Evolutionary conservation across 208 protist genomes (phyloP).

Genomic region (Naegleria lovaniensis): DNA sequence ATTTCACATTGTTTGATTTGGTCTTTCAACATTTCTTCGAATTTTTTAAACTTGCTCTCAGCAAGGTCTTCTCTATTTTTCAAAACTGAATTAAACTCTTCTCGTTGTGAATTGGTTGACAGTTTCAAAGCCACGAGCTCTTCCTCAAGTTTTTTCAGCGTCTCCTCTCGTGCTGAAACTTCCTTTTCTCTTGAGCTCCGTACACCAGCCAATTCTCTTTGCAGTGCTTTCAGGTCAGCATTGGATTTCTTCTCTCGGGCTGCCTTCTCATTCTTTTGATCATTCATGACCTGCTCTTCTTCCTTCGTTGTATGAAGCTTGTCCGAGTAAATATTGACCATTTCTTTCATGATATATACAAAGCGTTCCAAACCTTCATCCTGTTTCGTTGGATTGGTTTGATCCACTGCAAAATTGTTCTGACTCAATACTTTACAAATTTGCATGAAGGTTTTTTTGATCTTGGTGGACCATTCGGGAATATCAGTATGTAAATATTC

Average conservation of each 20-base stretch:
- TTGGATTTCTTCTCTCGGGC: constrained; percentile 17
- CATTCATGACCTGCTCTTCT: not conserved
- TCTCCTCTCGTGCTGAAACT: not conserved
- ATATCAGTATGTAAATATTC: not conserved
- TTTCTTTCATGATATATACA: constrained; percentile 14
- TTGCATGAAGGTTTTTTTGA: constrained; percentile 7
- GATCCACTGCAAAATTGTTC: not conserved
- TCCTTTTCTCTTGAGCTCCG: constrained; percentile 1
- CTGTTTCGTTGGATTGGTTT: not conserved
- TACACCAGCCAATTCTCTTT: not conserved
- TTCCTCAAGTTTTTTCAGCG: not conserved
- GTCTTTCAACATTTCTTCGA: not conserved
- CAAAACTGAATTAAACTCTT: not conserved
- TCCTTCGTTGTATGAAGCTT: constrained; percentile 7
- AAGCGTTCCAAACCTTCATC: not conserved
- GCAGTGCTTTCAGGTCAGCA: not conserved
- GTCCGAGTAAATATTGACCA: not conserved
- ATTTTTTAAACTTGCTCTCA: not conserved
- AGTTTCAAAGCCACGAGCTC: not conserved
- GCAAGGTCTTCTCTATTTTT: not conserved
- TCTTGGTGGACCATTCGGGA: not conserved
- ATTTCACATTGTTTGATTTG: not conserved
- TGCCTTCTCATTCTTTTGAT: constrained; percentile 2
- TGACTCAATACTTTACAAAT: constrained; percentile 11
- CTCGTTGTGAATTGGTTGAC: not conserved